These are phyloP conservation scores for Graphilbum ipis-grandicollis DNA, from an alignment of 2,329 filamentous ascomycete species.

Conservation along the genomic window DNA sequence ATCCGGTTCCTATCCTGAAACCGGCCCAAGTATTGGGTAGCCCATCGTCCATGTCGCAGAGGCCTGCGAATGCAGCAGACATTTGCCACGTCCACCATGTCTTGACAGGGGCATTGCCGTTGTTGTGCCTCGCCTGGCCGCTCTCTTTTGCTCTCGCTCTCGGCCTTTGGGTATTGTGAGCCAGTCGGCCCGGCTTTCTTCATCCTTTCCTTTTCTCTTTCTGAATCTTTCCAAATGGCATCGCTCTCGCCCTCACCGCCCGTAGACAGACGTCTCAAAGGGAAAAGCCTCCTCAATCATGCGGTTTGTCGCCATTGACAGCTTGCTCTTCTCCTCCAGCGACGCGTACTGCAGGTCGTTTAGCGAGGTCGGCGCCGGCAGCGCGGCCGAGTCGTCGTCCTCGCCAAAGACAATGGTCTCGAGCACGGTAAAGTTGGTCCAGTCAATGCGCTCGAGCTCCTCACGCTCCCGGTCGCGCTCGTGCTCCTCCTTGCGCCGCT, in stretches of 20 bases:
- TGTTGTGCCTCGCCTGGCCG: too few species aligned
- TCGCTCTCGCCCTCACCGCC: background rate
- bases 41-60: too few species aligned
- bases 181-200: too few species aligned
- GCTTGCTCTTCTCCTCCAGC: slow-evolving; percentile 83
- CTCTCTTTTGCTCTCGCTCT: too few species aligned
- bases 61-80: too few species aligned
- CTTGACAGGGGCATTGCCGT: too few species aligned
- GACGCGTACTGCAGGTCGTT: slow-evolving; percentile 88
- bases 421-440: slow-evolving; percentile 93
- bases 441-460: slow-evolving; percentile 76
- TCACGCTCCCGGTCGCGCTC: slow-evolving; percentile 64
- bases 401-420: slow-evolving; percentile 90
- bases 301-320: slow-evolving; percentile 65
- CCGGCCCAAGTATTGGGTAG: too few species aligned
- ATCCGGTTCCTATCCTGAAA: too few species aligned
- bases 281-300: slow-evolving; percentile 94
- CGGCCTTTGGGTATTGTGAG: too few species aligned
- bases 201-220: too few species aligned
- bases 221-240: too few species aligned
- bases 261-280: slow-evolving; percentile 13
- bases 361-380: slow-evolving; percentile 77
- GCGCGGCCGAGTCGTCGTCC: slow-evolving; percentile 66
- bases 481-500: slow-evolving; percentile 82
- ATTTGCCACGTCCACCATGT: too few species aligned